Evolutionary conservation across 2,329 filamentous ascomycete species (phyloP), one percentile per base, ranked within the genome.

Genomic region (Aureobasidium leucospermi): DNA sequence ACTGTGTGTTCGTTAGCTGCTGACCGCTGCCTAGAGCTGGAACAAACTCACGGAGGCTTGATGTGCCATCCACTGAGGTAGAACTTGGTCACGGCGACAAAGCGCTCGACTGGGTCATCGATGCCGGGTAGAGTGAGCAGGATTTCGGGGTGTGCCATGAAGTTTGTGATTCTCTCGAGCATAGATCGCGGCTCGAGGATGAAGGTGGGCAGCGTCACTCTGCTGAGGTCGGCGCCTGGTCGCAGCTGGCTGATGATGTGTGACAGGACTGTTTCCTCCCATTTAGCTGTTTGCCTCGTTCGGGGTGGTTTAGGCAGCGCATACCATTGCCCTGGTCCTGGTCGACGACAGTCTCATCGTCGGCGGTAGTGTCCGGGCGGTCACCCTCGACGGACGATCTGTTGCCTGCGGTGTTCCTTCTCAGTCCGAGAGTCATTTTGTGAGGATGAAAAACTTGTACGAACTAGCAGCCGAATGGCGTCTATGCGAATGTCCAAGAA

Each of bases 31-130:
- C 10, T 16, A 28, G 46, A 48, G 3, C 9, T 53, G 43, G 29
- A n/a, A 36, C 13, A n/a, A 42, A 81, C 89, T 70, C 83, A 96
- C 90, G 91, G 89, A 70, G 94, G 94, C 75, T 93, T 94, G 72
- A 99, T 96, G 74, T 99, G 94, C 94, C 94, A 99, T 68, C 94
- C 94, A 74, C 91, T 96, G 46, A 99, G 80, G 74, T 99, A 99
- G 74, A 99, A 99, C 75, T 95, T 96, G 71, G 96, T 90, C 52
- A 99, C 94, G 13, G 91, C 89, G 32, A 97, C 85, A 70, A 99
- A 99, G 72, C 94, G 85, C 69, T 93, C 80, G 60, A 90, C 79
- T 1, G 94, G 93, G 69, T 99, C 93, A 55, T 97, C 89, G 67
- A 96, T 89, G 48, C 84, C 78, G 46, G 93, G 84, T 74, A 97